A percentile compares a stretch with the other conserved stretches of the same genome.
These are phyloP conservation scores for Dalbergia oliveri DNA, from an alignment of 306 rosid species.

Conservation along the genomic window DNA sequence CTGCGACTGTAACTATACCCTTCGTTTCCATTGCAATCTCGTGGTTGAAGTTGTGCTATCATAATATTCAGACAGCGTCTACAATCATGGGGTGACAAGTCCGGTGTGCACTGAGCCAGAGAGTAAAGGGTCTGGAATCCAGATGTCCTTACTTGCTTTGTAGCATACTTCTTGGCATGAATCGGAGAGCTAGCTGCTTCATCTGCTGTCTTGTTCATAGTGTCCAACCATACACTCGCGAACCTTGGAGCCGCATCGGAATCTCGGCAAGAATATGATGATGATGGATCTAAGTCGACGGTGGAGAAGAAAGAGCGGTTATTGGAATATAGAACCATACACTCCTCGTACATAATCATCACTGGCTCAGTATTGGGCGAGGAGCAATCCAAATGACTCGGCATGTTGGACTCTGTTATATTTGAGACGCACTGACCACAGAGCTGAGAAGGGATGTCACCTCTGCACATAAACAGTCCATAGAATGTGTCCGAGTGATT, in stretches of 20 bases:
- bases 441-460: not conserved
- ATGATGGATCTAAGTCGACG: not conserved
- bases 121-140: constrained; percentile 3
- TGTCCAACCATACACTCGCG: not conserved
- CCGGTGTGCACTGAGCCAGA: constrained; percentile 34
- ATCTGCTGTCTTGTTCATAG: not conserved
- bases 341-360: not conserved
- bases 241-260: not conserved
- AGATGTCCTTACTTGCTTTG: not conserved
- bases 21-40: not conserved
- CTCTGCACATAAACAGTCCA: not conserved
- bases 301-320: not conserved
- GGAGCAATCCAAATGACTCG: not conserved
- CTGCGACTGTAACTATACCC: not conserved
- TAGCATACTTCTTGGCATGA: constrained; percentile 37
- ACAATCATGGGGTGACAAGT: constrained; percentile 4
- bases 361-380: not conserved
- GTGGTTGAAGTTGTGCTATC: not conserved
- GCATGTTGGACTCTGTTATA: not conserved
- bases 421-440: not conserved
- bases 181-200: constrained; percentile 22
- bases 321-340: constrained; percentile 11
- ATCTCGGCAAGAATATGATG: not conserved
- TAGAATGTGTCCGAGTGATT: not conserved
- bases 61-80: not conserved